Evolutionary conservation across 2,329 filamentous ascomycete species (phyloP), one percentile per base, ranked within the genome.

Genomic region (Bipolaris oryzae): DNA sequence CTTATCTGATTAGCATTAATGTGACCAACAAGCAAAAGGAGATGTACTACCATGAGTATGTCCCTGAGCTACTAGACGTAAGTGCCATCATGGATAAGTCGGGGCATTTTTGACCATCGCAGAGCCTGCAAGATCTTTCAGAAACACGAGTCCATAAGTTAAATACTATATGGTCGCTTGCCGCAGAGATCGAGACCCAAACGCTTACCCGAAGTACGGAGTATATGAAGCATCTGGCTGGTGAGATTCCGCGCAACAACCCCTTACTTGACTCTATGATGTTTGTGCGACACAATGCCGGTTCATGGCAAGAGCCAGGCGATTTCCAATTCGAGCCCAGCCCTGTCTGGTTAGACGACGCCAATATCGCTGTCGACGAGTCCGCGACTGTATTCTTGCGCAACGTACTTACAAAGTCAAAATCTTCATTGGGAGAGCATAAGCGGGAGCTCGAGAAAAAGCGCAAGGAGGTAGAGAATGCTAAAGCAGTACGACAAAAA

Each of bases 1-100:
- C 90, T n/a, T 99, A 99, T 73, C 81, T 99, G 59, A 96, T 99
- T 70, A 85, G 87, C 59, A 96, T 99, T 79, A 96, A 96, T 73
- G 91, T 98, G 56, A 96, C 93, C 33, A 99, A 99, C 78, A 96
- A 95, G 80, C 89, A 96, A 72, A 99, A 98, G 80, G 92, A 97
- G 74, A 91, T 89, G 73, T 98, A 98, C 80, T 99, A 96, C 73
- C 89, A 98, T 74, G 92, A 97, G 76, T 98, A 98, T 75, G 84
- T 99, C 18, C 95, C 95, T 7, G 95, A 98, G 73, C 80, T 98
- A 56, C 84, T 99, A 73, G 91, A 98, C 78, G 93, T 93, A 77
- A 77, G 66, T 59, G 21, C 13, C 7, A 3, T 4, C 15, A 33
- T 16, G 9, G 34, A 3, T 3, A 15, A 3, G 11, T 2, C 13